phyloP scores from a whole-genome alignment of 352 stramenopile species.

The Globisporangium alternatum region DNA sequence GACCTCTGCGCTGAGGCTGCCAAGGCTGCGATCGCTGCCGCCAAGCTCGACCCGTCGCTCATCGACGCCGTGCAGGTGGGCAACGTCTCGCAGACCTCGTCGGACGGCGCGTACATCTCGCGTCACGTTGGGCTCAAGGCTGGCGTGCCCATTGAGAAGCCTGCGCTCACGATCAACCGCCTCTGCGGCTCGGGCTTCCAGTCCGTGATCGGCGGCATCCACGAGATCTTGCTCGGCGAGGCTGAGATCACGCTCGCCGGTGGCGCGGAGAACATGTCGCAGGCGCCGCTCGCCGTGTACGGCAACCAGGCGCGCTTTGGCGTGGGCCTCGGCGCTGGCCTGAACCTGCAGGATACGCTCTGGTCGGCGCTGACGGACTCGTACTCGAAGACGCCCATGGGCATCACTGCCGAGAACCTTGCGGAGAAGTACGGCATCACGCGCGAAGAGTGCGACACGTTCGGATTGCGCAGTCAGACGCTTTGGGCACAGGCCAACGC shows the following conservation, averaged over 20 bases:
- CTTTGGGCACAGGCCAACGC: constrained; percentile 90
- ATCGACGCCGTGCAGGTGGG: constrained; percentile 95
- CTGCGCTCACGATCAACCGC: constrained; percentile 96
- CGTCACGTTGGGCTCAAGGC: constrained; percentile 94
- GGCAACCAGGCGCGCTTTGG: constrained; percentile 93
- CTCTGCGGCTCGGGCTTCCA: constrained; percentile 98
- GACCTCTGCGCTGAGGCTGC: constrained; percentile 88
- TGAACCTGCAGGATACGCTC: constrained; percentile 94
- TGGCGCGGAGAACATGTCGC: constrained; percentile 96
- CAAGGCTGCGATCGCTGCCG: constrained; percentile 77
- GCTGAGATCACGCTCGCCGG: constrained; percentile 89
- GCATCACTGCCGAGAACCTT: constrained; percentile 98
- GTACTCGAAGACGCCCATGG: constrained; percentile 95
- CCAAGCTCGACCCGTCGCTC: constrained; percentile 79
- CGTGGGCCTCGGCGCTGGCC: constrained; percentile 87
- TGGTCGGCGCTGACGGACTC: constrained; percentile 97
- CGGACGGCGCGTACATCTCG: constrained; percentile 93
- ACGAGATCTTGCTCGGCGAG: constrained; percentile 90
- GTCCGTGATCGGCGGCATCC: constrained; percentile 90
- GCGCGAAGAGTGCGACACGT: constrained; percentile 94
- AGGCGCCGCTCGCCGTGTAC: constrained; percentile 90
- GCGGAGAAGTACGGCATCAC: constrained; percentile 93
- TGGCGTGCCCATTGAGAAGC: constrained; percentile 85
- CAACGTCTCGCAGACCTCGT: constrained; percentile 95
- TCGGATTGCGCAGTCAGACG: constrained; percentile 92